Base-by-base conservation (phyloP, 345 rosid species). In the Salix koriyanagi region DNA sequence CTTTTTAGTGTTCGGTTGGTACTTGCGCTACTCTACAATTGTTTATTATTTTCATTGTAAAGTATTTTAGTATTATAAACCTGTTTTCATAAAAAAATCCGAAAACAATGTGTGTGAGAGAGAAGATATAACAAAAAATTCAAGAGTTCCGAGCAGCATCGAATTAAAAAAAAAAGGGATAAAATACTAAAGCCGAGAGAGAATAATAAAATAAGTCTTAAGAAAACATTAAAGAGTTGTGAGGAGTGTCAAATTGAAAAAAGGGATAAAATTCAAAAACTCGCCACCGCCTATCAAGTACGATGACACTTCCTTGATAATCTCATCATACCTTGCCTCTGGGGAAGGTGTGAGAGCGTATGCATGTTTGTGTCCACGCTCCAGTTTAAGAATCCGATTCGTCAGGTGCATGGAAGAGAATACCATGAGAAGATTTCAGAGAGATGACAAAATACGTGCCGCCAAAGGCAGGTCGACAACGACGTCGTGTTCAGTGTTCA, bases 221-320 rank as follows among this genome's bases (percentile, higher is more conserved):
- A 4, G 6, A 34, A 34, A 34, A 34, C 0, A 34, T 34, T 34
- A 5, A 4, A 34, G 36, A 34, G 36, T 4, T 34, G 4, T 4
- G 36, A 34, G 36, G 0, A 32, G 6, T 34, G 36, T 34, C 36
- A 4, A 34, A 34, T 34, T 34, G 5, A 34, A 34, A 34, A 34
- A 34, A 4, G 36, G 5, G 36, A 34, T 34, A 34, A 34, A 34
- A 34, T 34, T 34, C 61, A 8, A 19, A 32, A 10, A 10, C 73
- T 28, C 37, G 62, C 80, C 80, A 77, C 80, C 80, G 80, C 25
- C 80, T 25, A 12, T 77, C 80, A 26, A 70, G 80, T 21, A 77
- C 75, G 75, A 72, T 8, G 75, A 72, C 7, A 72, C 75, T 6
- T 72, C 75, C 75, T 72, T 72, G 41, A 72, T 65, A 72, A 72